Conservation (phyloP, 2,329 filamentous ascomycete genomes). For the Lasiodiplodia sp. region DNA sequence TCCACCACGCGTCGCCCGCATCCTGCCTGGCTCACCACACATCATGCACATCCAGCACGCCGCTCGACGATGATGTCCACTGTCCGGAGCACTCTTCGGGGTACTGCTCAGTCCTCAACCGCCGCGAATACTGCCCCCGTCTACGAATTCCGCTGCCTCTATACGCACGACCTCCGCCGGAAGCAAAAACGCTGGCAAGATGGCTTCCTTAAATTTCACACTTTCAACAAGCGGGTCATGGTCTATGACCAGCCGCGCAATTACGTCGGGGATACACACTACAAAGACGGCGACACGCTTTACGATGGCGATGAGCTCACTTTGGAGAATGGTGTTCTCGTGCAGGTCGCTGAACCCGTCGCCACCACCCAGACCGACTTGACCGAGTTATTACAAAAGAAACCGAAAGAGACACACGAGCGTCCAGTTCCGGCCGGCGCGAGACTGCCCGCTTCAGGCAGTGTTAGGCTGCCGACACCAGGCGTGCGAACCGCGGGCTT, state of each 20-base stretch:
- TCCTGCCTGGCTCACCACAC: background rate
- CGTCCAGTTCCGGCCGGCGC: constrained; percentile 26
- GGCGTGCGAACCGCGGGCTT: constrained; percentile 12
- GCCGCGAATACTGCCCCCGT: constrained; percentile 74
- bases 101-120: constrained; percentile 48
- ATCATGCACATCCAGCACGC: background rate
- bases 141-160: constrained; percentile 83
- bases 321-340: constrained; percentile 77
- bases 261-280: constrained; percentile 85
- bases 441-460: constrained; percentile 51
- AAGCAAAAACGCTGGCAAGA: constrained; percentile 96
- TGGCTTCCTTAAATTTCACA: constrained; percentile 85
- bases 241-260: constrained; percentile 84
- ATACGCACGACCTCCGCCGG: constrained; percentile 81
- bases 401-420: constrained; percentile 52
- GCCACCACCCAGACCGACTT: constrained; percentile 79
- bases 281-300: constrained; percentile 72
- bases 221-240: constrained; percentile 91
- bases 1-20: constrained; percentile 32
- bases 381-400: constrained; percentile 75
- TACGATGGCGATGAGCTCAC: constrained; percentile 83
- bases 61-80: constrained; percentile 38
- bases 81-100: constrained; percentile 36
- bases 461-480: constrained; percentile 51
- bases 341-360: constrained; percentile 81